Base-by-base conservation (phyloP, 73 alveolate genomes). In the Blepharisma japonicum region DNA sequence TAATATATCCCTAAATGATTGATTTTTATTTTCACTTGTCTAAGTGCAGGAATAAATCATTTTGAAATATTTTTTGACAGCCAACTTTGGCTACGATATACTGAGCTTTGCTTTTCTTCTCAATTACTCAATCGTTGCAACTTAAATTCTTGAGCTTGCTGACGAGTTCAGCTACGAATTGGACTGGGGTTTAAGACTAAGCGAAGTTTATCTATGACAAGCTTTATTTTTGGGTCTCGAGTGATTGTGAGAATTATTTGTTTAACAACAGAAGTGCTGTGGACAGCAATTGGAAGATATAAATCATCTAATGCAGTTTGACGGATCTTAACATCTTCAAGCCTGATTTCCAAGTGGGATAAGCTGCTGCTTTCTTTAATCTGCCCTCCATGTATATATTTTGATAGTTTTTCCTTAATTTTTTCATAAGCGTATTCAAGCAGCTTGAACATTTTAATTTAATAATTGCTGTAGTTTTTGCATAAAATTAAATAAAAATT, bases 361-460 rank as follows among this genome's bases (percentile, higher is more conserved):
- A 61, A 61, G 38, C 47, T 18, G 47, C 47, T 61, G 2, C 23
- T 61, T 61, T 61, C 74, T 61, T 61, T 39, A 39, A 61, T 61
- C 5, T 20, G 47, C 6, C 74, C 74, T 8, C 74, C 74, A 14
- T 61, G 14, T n/a, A 61, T 61, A 39, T 61, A 61, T n/a, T n/a
- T 14, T 5, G 14, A 14, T 14, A 61, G 74, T 4, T 61, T 61
- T 61, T 61, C 74, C 23, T 61, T n/a, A 39, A 61, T 25, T 25
- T 61, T 61, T 25, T 61, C 23, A 39, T 61, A 61, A 48, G 23
- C 23, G 38, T 14, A 61, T 25, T 61, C 47, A 39, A 14, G 23
- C 0, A 61, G 47, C 23, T 61, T 61, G 74, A 14, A 20, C 74
- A 61, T 61, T 61, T 61, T 61, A 32, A 32, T 32, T 32, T 32